A percentile compares a stretch with the other conserved stretches of the same genome.
These are phyloP conservation scores for Ustulina deusta DNA, from an alignment of 2,329 filamentous ascomycete species.

Conservation along the genomic window DNA sequence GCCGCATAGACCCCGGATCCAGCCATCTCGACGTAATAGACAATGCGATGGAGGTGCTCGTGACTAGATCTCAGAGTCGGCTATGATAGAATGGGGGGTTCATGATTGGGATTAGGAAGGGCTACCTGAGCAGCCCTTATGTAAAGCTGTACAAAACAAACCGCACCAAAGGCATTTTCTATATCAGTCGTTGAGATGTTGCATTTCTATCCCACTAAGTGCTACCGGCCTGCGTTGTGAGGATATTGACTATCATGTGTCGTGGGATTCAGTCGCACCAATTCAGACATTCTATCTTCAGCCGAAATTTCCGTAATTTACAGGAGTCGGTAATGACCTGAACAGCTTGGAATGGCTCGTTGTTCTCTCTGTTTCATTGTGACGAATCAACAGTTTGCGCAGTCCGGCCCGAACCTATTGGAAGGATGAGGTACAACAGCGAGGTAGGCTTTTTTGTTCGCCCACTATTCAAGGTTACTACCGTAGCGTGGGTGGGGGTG, in stretches of 20 bases:
- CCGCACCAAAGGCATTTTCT: slow-evolving; percentile 35
- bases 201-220: background rate
- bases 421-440: too few species aligned
- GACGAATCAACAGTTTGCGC: background rate
- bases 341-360: background rate
- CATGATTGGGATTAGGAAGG: slow-evolving; percentile 30
- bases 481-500: too few species aligned
- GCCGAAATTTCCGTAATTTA: background rate
- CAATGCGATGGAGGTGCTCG: slow-evolving; percentile 31
- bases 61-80: slow-evolving; percentile 29
- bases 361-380: background rate
- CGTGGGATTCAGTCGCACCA: background rate
- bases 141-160: slow-evolving; percentile 51
- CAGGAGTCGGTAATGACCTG: background rate
- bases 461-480: background rate
- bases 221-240: background rate
- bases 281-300: background rate
- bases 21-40: slow-evolving; percentile 31
- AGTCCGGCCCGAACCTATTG: background rate
- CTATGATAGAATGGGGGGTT: slow-evolving; percentile 39
- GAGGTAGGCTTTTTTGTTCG: background rate
- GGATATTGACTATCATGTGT: slow-evolving; percentile 1
- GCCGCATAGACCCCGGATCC: slow-evolving; percentile 48
- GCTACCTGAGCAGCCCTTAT: slow-evolving; percentile 39
- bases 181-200: slow-evolving; percentile 24